Percentiles rank a stretch among this genome's conserved stretches.
These are phyloP conservation scores for Corymbia maculata DNA, from an alignment of 345 rosid species.

Conservation along the genomic window DNA sequence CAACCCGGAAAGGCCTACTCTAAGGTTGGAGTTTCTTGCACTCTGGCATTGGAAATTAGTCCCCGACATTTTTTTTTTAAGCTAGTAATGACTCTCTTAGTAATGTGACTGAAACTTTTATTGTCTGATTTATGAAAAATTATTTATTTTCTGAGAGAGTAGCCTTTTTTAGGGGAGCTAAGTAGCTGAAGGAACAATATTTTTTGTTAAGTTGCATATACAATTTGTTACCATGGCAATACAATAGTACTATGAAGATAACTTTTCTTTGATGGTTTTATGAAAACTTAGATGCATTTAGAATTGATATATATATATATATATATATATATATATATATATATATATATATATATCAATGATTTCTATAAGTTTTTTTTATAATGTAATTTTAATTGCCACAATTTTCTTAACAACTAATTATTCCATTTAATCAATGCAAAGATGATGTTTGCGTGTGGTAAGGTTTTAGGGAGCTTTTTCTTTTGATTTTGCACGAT, in stretches of 20 bases:
- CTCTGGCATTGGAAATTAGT: not conserved
- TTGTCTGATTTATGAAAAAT: not conserved
- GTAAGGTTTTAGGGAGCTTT: too few species aligned
- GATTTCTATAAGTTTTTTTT: not conserved
- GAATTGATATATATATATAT: not conserved
- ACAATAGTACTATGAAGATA: not conserved
- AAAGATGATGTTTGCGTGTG: too few species aligned
- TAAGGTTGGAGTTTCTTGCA: not conserved
- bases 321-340: too few species aligned
- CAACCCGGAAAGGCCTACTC: not conserved
- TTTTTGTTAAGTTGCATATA: not conserved
- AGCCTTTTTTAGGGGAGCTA: not conserved
- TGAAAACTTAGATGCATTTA: not conserved
- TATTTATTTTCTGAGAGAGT: not conserved
- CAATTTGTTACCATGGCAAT: not conserved
- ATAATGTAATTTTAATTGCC: not conserved
- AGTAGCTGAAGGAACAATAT: not conserved
- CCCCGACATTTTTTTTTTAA: not conserved
- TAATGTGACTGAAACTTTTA: too few species aligned
- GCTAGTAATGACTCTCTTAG: not conserved
- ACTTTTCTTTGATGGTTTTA: not conserved
- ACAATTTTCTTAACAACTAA: not conserved
- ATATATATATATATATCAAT: too few species aligned
- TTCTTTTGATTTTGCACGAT: too few species aligned
- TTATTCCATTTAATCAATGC: not conserved